Base-by-base conservation (phyloP, 345 rosid species). In the Acer saccharum region DNA sequence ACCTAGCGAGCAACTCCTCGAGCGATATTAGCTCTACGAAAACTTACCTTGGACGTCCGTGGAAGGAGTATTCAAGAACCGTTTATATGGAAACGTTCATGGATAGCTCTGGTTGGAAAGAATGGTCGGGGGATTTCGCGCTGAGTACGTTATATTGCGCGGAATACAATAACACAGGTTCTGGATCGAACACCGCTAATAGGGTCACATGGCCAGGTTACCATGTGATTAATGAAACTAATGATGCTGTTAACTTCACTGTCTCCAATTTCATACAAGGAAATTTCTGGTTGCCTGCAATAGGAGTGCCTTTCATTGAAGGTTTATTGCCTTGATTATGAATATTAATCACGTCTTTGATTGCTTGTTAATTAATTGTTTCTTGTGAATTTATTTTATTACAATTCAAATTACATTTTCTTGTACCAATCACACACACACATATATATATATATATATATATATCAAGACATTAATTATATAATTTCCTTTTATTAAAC, bases 41-140 rank as follows among this genome's bases (percentile, higher is more conserved):
- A 23, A 63, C 85, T 0, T 86, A 77, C 67, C 65, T 84, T 0
- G 87, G 87, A 6, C 55, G 87, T 66, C 89, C 87, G 2, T 86
- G 87, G 85, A 83, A 86, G 70, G 29, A 73, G 14, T 86, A 82
- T 48, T 86, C 89, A 2, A 76, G 84, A 46, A 82, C 85, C 2
- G 77, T 86, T 65, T 67, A 84, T 2, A 82, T 82, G 82, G 57
- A 84, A 18, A 84, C 84, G 16, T 77, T 60, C 76, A 61, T 86
- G 18, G 83, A 70, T 21, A 76, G 50, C 43, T 9, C 79, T 0
- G 85, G 89, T 8, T 86, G 87, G 87, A 21, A 2, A 4, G 73
- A 44, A 20, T 84, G 85, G 85, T 39, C 69, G 1, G 85, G 81
- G 2, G 65, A 66, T 32, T 80, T 69, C 54, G 81, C 85, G 3